Evolutionary conservation across 73 alveolate species (phyloP), one percentile per base, ranked within the genome.

Genomic region (Blepharisma stoltei): DNA sequence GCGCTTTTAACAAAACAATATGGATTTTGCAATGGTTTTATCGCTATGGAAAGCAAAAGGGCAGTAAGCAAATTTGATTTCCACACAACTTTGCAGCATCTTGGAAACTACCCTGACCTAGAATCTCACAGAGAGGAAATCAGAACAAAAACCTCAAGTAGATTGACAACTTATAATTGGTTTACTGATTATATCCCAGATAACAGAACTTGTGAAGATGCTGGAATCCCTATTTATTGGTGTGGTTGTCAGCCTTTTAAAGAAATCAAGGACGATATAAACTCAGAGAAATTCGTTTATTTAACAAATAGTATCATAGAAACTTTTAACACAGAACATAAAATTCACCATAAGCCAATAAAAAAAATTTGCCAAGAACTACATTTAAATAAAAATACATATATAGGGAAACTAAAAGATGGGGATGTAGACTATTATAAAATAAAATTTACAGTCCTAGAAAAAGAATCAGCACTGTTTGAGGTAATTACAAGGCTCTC

Each of bases 41-140:
- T n/a, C n/a, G n/a, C n/a, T n/a, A n/a, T n/a, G n/a, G n/a, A n/a
- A n/a, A 37, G n/a, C 23, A 68, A 37, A 9, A 68, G 78, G 25
- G 7, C 20, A 11, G 73, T 37, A 9, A 69, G 79, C 5, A 69
- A 69, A 69, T 69, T 69, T 44, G 79, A 69, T 69, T 69, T 69
- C 14, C 65, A 69, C 45, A 14, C 60, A 14, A 69, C 5, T 38
- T 44, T 69, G 9, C 14, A 43, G 79, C 65, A 38, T 32, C 41
- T 32, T 32, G 41, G 41, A 32, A 32, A 32, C 41, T 32, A 32
- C 4, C 21, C 4, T 14, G 9, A 14, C 80, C 79, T 14, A 25
- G 21, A 25, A 37, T 11, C 66, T 52, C 66, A 52, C 41, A 32
- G 41, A 32, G 41, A 32, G 0, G 41, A 32, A 32, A 3, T 32